These are phyloP conservation scores for Calonectria pseudoturangicola DNA, from an alignment of 2,329 filamentous ascomycete species.

Conservation along the genomic window DNA sequence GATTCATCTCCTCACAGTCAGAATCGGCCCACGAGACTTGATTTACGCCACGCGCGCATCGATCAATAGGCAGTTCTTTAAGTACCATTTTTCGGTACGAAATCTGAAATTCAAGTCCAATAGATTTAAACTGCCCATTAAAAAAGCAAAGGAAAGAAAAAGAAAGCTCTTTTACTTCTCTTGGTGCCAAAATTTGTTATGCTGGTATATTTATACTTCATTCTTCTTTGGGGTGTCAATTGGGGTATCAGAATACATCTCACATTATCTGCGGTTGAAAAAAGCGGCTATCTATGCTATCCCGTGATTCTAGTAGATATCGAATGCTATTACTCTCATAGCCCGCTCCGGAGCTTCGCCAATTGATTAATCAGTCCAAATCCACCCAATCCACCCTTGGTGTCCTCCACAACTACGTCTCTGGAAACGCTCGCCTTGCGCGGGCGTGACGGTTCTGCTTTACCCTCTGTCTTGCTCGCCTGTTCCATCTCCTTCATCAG, in stretches of 20 bases:
- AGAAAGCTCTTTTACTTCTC: no score
- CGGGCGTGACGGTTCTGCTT: conserved; percentile 58
- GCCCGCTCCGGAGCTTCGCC: conserved; percentile 74
- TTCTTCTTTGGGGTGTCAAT: not conserved
- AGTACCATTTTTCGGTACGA: not conserved
- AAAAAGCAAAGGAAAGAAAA: no score
- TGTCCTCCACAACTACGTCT: conserved; percentile 61
- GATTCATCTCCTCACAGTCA: no score
- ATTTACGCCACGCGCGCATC: not conserved
- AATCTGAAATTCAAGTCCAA: not conserved
- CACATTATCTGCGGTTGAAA: not conserved
- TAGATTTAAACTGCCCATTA: no score
- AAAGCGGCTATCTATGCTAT: not conserved
- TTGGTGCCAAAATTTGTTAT: no score
- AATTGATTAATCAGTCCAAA: conserved; percentile 79
- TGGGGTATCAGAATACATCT: not conserved
- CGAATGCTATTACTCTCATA: conserved; percentile 58
- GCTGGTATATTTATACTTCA: not conserved
- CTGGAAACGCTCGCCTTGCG: conserved; percentile 60
- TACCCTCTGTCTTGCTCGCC: conserved; percentile 60
- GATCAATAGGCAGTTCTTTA: no score
- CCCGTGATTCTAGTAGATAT: not conserved
- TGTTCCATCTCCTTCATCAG: conserved; percentile 72
- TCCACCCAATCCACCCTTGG: conserved; percentile 67
- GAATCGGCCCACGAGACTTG: no score